Evolutionary conservation across 495 filamentous ascomycete genomes (phyloP), one percentile per base, ranked within the genome.

Genomic region (Articulospora tetracladia): DNA sequence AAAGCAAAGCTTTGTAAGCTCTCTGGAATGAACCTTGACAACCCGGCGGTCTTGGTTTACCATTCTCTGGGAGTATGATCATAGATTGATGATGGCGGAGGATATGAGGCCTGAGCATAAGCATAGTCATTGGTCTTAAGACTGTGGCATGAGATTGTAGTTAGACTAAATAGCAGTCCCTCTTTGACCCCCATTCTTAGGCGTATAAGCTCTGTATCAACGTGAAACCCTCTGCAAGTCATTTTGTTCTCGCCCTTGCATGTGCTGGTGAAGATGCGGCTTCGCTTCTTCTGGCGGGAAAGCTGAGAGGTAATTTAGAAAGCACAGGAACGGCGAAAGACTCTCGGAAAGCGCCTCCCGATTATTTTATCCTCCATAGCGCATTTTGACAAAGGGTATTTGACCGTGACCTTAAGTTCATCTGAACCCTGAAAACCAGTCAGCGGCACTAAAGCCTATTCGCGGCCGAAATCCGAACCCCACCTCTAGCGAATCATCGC

Each of bases 91-190:
- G 59, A 62, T 60, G 58, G 58, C 56, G 62, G 48, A 52, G 63
- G 62, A 62, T 55, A 24, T 57, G 64, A 53, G 60, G 50, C 28
- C 23, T 53, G 66, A 62, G 24, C 41, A 24, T 59, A 62, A 55
- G 50, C 30, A 39, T 49, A 17, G 44, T 58, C 54, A 57, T 49
- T 55, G 24, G 36, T 55, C 49, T 59, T 50, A 56, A 62, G 55
- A 48, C 50, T 57, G 28, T 60, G 55, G 53, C 53, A 60, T 57
- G 32, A 58, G 30, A 59, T 65, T 60, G 62, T 68, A 68, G 57
- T 68, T 68, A 68, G 66, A 68, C 62, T 68, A 68, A 68, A 68
- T 68, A 68, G 55, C 62, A 65, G 66, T 65, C 62, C 62, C 54
- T 65, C 66, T 63, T 68, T 65, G 55, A 51, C 3, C 57, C 59